phyloP scores from a whole-genome alignment of 148 eudicot genomes.

The Silene uniflora region DNA sequence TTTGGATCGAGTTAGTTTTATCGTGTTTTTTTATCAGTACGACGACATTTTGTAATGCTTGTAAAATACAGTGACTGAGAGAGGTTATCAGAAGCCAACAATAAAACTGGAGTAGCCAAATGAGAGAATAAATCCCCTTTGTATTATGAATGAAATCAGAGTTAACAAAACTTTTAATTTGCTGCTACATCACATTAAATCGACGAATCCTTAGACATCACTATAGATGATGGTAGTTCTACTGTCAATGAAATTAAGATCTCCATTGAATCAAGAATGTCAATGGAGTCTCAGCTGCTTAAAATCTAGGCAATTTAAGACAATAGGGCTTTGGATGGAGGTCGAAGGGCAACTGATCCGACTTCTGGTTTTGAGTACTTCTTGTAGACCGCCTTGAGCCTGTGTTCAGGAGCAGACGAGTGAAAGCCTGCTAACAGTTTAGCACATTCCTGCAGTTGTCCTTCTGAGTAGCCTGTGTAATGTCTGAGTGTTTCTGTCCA shows the following conservation, averaged over 20 bases:
- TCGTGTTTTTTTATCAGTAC: no score
- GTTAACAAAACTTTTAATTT: neutral
- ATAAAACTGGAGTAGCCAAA: no score
- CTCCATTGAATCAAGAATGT: constrained; percentile 1
- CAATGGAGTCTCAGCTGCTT: neutral
- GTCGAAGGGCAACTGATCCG: constrained; percentile 33
- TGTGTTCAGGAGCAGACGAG: constrained; percentile 33
- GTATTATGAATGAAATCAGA: neutral
- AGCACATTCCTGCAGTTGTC: constrained; percentile 42
- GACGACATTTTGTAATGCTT: no score
- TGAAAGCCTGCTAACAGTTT: constrained; percentile 33
- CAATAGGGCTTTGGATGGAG: constrained; percentile 41
- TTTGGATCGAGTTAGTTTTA: no score
- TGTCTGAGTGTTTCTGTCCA: constrained; percentile 57
- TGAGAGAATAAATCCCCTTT: no score
- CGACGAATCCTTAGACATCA: constrained; percentile 11
- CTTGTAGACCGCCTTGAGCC: constrained; percentile 39
- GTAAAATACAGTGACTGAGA: no score
- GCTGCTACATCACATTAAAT: constrained; percentile 4
- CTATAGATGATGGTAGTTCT: constrained; percentile 4
- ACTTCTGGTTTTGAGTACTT: constrained; percentile 39
- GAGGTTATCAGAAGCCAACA: no score
- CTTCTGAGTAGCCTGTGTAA: constrained; percentile 50
- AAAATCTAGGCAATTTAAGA: constrained; percentile 12
- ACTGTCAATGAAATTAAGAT: neutral